Base-by-base conservation (phyloP, 805 yeast species). In the Metschnikowia bowlesiae region DNA sequence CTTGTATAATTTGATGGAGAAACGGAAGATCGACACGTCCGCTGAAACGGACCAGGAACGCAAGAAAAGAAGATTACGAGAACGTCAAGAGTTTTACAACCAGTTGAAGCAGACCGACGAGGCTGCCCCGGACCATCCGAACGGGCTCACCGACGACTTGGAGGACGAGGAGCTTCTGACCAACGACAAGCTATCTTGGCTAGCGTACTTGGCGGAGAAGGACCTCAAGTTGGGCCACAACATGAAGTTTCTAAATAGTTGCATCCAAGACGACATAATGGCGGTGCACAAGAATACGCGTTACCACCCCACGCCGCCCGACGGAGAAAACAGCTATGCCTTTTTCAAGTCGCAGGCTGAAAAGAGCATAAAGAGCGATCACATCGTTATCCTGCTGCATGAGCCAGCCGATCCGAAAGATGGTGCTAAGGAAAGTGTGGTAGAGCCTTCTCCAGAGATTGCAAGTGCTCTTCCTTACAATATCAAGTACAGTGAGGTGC, bases 61-160 rank as follows among this genome's bases (percentile, higher is more conserved):
- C 48, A 66, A 67, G 49, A 64, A 64, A 48, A 57, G 70, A 36
- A 64, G 69, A 35, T 58, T 69, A 43, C 64, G 67, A 39, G 73
- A 71, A 53, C 65, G 68, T 18, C 76, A 71, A 53, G 74, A 71
- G 52, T 71, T 60, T 53, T 70, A 69, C 52, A 71, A 70, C 51
- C 71, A 68, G 48, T 59, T 71, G 41, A 68, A 68, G 41, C 62
- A 64, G 36, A 64, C 63, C 40, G 66, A 60, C 26, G 60, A 52
- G n/a, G 16, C 49, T 13, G 13, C 45, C 33, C 44, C 33, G 3
- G 56, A 51, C 7, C 54, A 47, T 6, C 46, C 49, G 13, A 47
- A 50, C 22, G 54, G 51, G 2, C 39, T 49, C 22, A 59, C 54
- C 22, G 66, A 61, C 8, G 67, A 62, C 9, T 59, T 62, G 14